phyloP scores from a whole-genome alignment of 108 stramenopile species.

The Parietichytrium sp. region DNA sequence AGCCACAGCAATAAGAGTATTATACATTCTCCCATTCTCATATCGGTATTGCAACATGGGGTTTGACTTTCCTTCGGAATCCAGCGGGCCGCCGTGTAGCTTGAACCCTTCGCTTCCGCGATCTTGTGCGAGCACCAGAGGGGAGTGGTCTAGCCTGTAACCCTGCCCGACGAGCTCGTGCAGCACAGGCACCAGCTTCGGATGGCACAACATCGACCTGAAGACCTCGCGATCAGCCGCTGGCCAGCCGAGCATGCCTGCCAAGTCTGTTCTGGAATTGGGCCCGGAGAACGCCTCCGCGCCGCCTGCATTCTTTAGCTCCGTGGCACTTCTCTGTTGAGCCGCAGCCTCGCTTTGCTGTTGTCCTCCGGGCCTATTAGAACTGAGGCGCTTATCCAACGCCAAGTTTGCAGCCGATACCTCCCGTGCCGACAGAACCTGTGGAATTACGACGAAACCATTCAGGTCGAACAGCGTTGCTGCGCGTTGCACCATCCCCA shows the following conservation, averaged over 20 bases:
- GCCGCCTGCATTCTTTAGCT: not conserved
- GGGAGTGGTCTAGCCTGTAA: conserved; percentile 85
- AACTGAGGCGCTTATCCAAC: conserved; percentile 75
- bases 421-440: conserved; percentile 76
- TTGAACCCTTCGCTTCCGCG: conserved; percentile 82
- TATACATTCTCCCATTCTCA: conserved; percentile 14
- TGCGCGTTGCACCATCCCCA: not conserved
- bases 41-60: conserved; percentile 41
- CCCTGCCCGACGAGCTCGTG: conserved; percentile 81
- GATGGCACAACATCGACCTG: conserved; percentile 77
- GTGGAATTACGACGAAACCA: conserved; percentile 75
- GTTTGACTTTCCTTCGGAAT: conserved; percentile 63
- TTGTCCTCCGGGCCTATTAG: conserved; percentile 71
- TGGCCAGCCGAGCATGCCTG: conserved; percentile 80
- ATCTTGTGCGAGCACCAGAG: conserved; percentile 77
- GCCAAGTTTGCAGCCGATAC: conserved; percentile 70
- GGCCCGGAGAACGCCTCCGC: too few species aligned
- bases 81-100: conserved; percentile 83
- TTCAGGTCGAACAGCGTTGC: conserved; percentile 80
- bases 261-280: conserved; percentile 73
- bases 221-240: conserved; percentile 69
- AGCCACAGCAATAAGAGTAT: conserved; percentile 17
- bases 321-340: conserved; percentile 61
- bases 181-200: conserved; percentile 75
- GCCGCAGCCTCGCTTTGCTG: conserved; percentile 66